Conservation (phyloP, 176 grass and related monocot genomes). For the Bothriochloa decipiens region DNA sequence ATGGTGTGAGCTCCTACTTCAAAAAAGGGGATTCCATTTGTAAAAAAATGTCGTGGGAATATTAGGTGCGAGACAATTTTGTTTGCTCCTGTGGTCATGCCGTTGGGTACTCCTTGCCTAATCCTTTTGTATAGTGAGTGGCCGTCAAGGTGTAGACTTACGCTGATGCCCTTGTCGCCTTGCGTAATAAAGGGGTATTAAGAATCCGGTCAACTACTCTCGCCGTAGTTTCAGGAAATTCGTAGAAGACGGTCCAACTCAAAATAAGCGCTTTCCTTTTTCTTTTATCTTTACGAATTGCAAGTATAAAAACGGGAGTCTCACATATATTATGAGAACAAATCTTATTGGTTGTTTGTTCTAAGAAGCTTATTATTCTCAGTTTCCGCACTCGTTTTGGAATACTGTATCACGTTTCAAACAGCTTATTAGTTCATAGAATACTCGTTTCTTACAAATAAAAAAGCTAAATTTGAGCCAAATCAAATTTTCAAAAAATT, state of each 20-base stretch:
- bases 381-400: too few species aligned
- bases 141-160: not conserved
- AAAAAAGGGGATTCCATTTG: conserved; percentile 6
- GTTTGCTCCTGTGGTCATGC: not conserved
- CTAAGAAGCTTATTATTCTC: too few species aligned
- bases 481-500: too few species aligned
- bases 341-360: too few species aligned
- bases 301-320: too few species aligned
- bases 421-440: too few species aligned
- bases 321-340: too few species aligned
- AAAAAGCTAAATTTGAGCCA: too few species aligned
- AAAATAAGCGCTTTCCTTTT: too few species aligned
- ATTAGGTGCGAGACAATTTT: conserved; percentile 3
- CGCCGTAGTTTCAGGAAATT: not conserved
- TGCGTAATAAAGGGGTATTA: not conserved
- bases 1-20: not conserved
- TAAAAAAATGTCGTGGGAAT: not conserved
- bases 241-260: not conserved
- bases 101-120: not conserved
- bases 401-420: too few species aligned
- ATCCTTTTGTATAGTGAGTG: not conserved
- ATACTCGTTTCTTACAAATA: too few species aligned
- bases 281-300: too few species aligned
- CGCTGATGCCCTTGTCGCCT: conserved; percentile 16
- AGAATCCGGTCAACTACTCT: not conserved